Base-by-base conservation (phyloP, 345 rosid species). In the Syzygium aromaticum region DNA sequence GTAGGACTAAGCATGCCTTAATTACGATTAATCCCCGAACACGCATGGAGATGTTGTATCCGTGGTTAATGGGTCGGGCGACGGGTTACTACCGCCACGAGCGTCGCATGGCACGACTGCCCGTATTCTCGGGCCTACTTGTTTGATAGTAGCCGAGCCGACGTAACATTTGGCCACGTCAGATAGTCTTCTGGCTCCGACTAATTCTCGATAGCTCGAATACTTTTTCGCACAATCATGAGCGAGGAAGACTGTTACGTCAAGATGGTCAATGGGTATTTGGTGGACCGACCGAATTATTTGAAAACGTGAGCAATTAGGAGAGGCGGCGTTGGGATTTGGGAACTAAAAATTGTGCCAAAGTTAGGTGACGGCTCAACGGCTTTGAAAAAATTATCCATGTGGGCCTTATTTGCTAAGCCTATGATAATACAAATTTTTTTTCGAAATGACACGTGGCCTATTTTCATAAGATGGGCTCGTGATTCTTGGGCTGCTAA, bases 131-230 rank as follows among this genome's bases (percentile, higher is more conserved):
- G n/a, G 27, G 33, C 30, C 64, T 11, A 25, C 25, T 59, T 27
- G 5, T 59, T 59, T 59, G 10, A 59, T n/a, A 59, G 11, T 25
- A 59, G 64, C 9, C 0, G 0, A 59, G 64, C 9, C 0, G 0
- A 12, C 3, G 33, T 1, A 12, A n/a, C n/a, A 64, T 22, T 30
- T 15, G 78, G 43, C 1, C 3, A 5, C 2, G 43, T 64, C 22
- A 2, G 7, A 6, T 15, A 17, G 3, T 22, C 27, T 8, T 67
- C 21, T 46, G 9, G 21, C 23, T 1, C 1, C 23, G 21, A 17
- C 21, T 33, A 67, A 1, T 8, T 67, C 23, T 15, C 11, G 6
- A 3, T 30, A 64, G 43, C 13, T 67, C 0, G 13, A 10, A 1
- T 33, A 2, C 19, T 28, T 64, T 28, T 16, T 64, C 22, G 11